A percentile compares a stretch with the other conserved stretches of the same genome.
phyloP scores from a whole-genome alignment of 1,139 yeast genomes.

The Taiozyma sp. region DNA sequence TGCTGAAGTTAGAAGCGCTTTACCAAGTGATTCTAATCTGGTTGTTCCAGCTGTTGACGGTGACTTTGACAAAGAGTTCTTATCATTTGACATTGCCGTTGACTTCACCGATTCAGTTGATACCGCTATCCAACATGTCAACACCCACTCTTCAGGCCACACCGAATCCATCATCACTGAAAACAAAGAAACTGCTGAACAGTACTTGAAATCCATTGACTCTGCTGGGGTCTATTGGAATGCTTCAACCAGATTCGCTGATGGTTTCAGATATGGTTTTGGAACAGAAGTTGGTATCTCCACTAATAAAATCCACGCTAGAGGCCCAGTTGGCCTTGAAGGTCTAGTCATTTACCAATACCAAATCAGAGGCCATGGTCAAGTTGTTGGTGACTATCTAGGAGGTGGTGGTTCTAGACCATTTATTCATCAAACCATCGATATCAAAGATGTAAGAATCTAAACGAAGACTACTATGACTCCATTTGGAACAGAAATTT shows the following conservation, averaged over 20 bases:
- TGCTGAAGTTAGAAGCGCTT: slow-evolving; percentile 38
- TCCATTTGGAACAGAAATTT: too few relatives aligned
- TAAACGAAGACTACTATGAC: not conserved
- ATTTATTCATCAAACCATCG: slow-evolving; percentile 70
- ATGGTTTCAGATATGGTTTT: slow-evolving; percentile 96
- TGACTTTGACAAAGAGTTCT: slow-evolving; percentile 80
- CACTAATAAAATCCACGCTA: slow-evolving; percentile 93
- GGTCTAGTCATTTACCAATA: slow-evolving; percentile 96
- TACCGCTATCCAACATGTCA: slow-evolving; percentile 80
- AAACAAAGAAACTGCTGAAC: slow-evolving; percentile 60
- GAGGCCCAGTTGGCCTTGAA: slow-evolving; percentile 98
- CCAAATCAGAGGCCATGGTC: slow-evolving; percentile 88
- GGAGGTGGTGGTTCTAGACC: slow-evolving; percentile 88
- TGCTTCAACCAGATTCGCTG: slow-evolving; percentile 95
- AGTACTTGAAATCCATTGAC: slow-evolving; percentile 80
- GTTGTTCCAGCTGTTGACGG: slow-evolving; percentile 44
- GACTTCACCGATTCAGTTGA: slow-evolving; percentile 52
- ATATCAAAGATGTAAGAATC: slow-evolving; percentile 21
- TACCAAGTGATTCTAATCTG: slow-evolving; percentile 22
- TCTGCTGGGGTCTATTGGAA: slow-evolving; percentile 99
- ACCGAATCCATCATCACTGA: slow-evolving; percentile 91
- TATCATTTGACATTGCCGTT: slow-evolving; percentile 79
- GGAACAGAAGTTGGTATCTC: slow-evolving; percentile 99
- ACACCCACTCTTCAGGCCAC: slow-evolving; percentile 89
- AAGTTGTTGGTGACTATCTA: slow-evolving; percentile 82